These are phyloP conservation scores for Diophrys appendiculata DNA, from an alignment of 73 alveolate genomes.

Conservation along the genomic window DNA sequence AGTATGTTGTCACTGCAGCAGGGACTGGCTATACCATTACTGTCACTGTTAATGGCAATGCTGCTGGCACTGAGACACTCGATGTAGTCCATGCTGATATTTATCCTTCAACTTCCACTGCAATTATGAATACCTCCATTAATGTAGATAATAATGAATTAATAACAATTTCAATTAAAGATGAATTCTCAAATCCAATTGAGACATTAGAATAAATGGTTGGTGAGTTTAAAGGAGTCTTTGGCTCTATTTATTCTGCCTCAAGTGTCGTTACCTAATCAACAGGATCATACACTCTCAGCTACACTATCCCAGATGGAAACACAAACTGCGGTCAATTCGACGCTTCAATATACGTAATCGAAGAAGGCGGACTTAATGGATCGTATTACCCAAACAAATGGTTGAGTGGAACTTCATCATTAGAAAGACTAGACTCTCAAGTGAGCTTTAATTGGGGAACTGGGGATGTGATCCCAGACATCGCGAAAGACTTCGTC, in stretches of 20 bases:
- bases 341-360: constrained; percentile 19
- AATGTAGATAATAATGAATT: not conserved
- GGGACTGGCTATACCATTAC: constrained; percentile 34
- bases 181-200: not conserved
- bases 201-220: constrained; percentile 1
- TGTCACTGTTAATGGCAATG: constrained; percentile 47
- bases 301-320: constrained; percentile 40
- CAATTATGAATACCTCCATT: not conserved
- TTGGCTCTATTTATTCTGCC: constrained; percentile 9
- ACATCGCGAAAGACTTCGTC: constrained; percentile 50
- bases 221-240: constrained; percentile 19
- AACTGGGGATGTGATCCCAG: constrained; percentile 53
- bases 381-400: constrained; percentile 71
- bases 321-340: constrained; percentile 44
- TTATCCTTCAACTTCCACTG: not conserved
- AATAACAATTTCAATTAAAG: constrained; percentile 3
- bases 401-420: constrained; percentile 72
- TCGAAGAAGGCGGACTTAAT: constrained; percentile 60
- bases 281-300: constrained; percentile 20
- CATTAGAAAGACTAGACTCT: constrained; percentile 42
- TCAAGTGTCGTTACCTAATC: constrained; percentile 19
- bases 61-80: constrained; percentile 25
- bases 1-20: constrained; percentile 19
- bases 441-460: constrained; percentile 74
- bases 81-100: not conserved